A percentile compares a stretch with the other conserved stretches of the same genome.
phyloP scores from a whole-genome alignment of 148 eudicot genomes.

The Euryodendron excelsum region DNA sequence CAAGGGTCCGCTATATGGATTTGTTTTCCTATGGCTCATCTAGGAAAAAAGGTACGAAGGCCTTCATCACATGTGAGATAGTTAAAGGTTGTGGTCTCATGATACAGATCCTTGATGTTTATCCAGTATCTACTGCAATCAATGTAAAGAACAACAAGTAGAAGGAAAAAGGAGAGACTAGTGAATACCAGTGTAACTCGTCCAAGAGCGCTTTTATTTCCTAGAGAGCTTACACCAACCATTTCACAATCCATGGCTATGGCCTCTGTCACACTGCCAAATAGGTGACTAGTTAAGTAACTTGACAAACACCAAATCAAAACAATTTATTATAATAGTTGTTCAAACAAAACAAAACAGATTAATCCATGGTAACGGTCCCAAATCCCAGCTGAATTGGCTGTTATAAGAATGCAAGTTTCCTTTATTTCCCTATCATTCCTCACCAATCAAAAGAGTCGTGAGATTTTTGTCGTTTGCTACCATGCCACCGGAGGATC shows the following conservation, averaged over 20 bases:
- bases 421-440: not conserved
- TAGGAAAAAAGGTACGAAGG: not conserved
- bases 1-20: not conserved
- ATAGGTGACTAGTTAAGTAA: not conserved
- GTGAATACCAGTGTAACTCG: slow-evolving; percentile 83
- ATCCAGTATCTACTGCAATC: not conserved
- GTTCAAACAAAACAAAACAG: not conserved
- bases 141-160: not conserved
- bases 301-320: slow-evolving; percentile 5
- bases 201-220: slow-evolving; percentile 96
- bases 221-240: slow-evolving; percentile 86
- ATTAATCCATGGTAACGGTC: not conserved
- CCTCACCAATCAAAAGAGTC: not conserved
- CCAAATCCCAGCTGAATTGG: not conserved
- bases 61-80: not conserved
- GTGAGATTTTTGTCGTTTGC: not conserved
- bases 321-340: not conserved
- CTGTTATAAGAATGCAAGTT: not conserved
- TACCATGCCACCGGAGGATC: not conserved
- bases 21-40: not conserved
- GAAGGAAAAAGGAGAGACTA: not conserved
- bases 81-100: not conserved
- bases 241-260: slow-evolving; percentile 97
- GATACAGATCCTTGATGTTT: not conserved
- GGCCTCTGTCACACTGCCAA: slow-evolving; percentile 63